A percentile compares a stretch with the other conserved stretches of the same genome.
phyloP scores from a whole-genome alignment of 106 monocot genomes.

The Platanthera zijinensis region DNA sequence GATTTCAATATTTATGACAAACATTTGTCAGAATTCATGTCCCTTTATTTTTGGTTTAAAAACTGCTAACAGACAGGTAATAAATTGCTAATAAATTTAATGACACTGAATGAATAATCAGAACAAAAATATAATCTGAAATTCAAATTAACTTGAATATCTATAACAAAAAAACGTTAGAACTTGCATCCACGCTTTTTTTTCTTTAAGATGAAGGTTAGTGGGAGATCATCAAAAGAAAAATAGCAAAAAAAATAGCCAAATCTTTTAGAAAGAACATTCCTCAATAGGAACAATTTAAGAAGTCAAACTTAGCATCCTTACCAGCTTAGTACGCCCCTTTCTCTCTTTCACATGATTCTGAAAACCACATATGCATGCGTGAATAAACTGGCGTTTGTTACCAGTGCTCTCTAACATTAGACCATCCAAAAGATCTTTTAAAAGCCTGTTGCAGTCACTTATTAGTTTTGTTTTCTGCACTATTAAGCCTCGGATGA shows the following conservation, averaged over 20 bases:
- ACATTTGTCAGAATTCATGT: too few relatives aligned
- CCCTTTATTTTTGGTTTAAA: too few relatives aligned
- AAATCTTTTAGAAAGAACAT: not conserved
- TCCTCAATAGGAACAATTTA: not conserved
- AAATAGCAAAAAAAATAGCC: not conserved
- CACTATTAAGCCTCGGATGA: slow-evolving; percentile 91
- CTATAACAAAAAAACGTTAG: too few relatives aligned
- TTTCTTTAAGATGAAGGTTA: not conserved
- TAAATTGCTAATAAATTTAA: too few relatives aligned
- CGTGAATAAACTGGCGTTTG: slow-evolving; percentile 90
- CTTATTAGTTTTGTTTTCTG: slow-evolving; percentile 97
- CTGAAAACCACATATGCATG: slow-evolving; percentile 89
- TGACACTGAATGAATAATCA: too few relatives aligned
- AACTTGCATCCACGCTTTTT: too few relatives aligned
- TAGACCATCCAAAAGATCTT: slow-evolving; percentile 89
- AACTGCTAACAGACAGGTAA: too few relatives aligned
- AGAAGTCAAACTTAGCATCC: not conserved
- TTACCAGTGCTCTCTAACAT: slow-evolving; percentile 79
- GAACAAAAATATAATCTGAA: too few relatives aligned
- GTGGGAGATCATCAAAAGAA: not conserved
- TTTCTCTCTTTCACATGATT: slow-evolving; percentile 70
- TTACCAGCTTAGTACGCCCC: slow-evolving; percentile 79
- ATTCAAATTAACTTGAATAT: too few relatives aligned
- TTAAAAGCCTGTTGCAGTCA: slow-evolving; percentile 84
- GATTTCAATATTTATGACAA: too few relatives aligned